Evolutionary conservation across 176 grass and related monocot species (phyloP), one percentile per base, ranked within the genome.

Genomic region (Poa annua): DNA sequence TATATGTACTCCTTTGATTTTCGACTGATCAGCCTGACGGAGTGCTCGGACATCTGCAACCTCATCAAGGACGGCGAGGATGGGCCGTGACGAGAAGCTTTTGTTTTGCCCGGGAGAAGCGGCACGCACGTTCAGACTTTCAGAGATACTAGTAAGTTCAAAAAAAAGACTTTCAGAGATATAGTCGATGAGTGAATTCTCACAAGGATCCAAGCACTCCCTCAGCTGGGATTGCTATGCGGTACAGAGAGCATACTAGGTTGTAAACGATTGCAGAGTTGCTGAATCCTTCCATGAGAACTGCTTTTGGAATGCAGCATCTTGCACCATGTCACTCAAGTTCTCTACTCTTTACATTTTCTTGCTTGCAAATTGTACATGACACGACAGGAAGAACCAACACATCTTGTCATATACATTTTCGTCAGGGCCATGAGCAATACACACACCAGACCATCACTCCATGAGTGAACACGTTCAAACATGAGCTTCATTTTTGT

Each of bases 41-140:
- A 94, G 67, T 94, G 92, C 81, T 91, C 89, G 11, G 92, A 94
- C 39, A 87, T 91, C 14, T 94, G 92, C 78, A 94, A 94, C 60
- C 81, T 86, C 66, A 88, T 94, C 85, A 89, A 91, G 85, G 92
- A 94, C 50, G 92, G 92, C 16, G 82, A 91, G 35, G 92, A 94
- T 77, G 92, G 92, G 20, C 87, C 89, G 3, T 92, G 87, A 91
- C n/a, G 7, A 59, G 2, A 20, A 21, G 19, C 21, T 54, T 47
- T 33, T 73, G 21, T 16, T 16, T 2, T 1, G 36, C 36, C 36
- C 11, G 2, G 53, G 22, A 60, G 80, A 21, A 49, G 4, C 4
- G 9, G 16, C 66, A 47, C 29, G 25, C 38, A 41, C 7, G 3
- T 32, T 17, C 70, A 50, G 15, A n/a, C 16, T 69, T 56, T 36